A percentile compares a stretch with the other conserved stretches of the same genome.
phyloP scores from a whole-genome alignment of 2,329 filamentous ascomycete genomes.

The Zymoseptoria tritici region DNA sequence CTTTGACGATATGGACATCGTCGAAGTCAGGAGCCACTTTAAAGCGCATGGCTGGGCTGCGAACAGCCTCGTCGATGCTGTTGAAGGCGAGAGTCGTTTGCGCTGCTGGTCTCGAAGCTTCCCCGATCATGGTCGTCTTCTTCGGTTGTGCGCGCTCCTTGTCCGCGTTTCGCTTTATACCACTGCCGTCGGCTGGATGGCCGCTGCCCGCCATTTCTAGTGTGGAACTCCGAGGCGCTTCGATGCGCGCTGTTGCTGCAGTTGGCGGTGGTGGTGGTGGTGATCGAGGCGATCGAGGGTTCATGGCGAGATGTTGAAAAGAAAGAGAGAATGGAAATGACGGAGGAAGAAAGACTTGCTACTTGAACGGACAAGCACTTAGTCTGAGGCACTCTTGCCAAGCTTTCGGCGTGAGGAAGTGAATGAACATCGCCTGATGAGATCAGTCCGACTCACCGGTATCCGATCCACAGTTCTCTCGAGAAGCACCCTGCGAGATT shows the following conservation, averaged over 20 bases:
- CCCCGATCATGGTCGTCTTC: not conserved
- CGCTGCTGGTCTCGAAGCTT: not conserved
- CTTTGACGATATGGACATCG: not conserved
- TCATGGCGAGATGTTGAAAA: not conserved
- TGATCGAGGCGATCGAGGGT: not conserved
- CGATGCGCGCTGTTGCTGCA: not conserved
- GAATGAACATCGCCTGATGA: not conserved
- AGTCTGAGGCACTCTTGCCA: not conserved
- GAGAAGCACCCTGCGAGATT: not conserved
- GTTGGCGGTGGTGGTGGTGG: not conserved
- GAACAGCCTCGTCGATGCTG: not conserved
- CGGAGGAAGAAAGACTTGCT: not conserved
- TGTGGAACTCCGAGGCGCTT: no score
- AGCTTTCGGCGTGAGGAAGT: not conserved
- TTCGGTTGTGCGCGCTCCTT: not conserved
- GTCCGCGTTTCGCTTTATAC: not conserved
- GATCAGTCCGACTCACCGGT: not conserved
- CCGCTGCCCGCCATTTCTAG: not conserved
- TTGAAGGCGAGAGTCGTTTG: not conserved
- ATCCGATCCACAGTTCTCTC: not conserved
- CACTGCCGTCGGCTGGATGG: not conserved
- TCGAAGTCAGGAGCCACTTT: not conserved
- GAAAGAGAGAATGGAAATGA: not conserved
- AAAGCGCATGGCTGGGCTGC: not conserved
- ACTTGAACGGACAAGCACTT: not conserved